Evolutionary conservation across 805 yeast genomes (phyloP).

Genomic region (Debaryomyces tyrocola): DNA sequence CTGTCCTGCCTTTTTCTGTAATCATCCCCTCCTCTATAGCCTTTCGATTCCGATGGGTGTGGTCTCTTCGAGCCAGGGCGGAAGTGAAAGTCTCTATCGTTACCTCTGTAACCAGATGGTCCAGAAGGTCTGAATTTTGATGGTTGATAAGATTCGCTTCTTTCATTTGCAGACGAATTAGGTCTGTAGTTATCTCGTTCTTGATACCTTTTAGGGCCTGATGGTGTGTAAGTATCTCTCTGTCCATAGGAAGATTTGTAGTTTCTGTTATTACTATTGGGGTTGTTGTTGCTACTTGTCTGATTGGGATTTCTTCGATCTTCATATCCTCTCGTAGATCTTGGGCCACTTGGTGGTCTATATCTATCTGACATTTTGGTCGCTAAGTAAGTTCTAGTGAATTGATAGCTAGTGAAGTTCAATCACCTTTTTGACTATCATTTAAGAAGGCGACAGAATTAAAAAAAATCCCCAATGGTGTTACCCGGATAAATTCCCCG

Average conservation of each 20-base stretch:
- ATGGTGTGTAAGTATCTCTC: slow-evolving; percentile 5
- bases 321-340: slow-evolving; percentile 16
- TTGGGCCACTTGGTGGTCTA: slow-evolving; percentile 31
- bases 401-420: not conserved
- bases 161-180: not conserved
- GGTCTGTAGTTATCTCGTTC: slow-evolving; percentile 16
- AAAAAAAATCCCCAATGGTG: not conserved
- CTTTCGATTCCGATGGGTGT: slow-evolving; percentile 15
- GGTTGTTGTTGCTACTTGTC: not conserved
- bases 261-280: slow-evolving; percentile 3
- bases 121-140: slow-evolving; percentile 14
- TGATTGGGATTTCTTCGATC: slow-evolving; percentile 6
- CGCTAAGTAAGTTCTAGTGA: not conserved
- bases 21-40: slow-evolving; percentile 4
- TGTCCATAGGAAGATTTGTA: slow-evolving; percentile 11
- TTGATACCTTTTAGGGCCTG: slow-evolving; percentile 12
- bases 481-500: not conserved
- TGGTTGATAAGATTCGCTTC: slow-evolving; percentile 4
- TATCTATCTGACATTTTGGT: slow-evolving; percentile 33
- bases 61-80: slow-evolving; percentile 6
- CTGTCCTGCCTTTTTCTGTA: slow-evolving; percentile 8
- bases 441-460: not conserved
- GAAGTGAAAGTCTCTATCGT: slow-evolving; percentile 3
- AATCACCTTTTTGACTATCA: not conserved
- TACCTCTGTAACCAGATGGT: slow-evolving; percentile 17